Percentiles rank a stretch among this genome's conserved stretches.
Evolutionary conservation across 2,329 filamentous ascomycete genomes (phyloP).

Genomic region (Aspergillus brunneoviolaceus): DNA sequence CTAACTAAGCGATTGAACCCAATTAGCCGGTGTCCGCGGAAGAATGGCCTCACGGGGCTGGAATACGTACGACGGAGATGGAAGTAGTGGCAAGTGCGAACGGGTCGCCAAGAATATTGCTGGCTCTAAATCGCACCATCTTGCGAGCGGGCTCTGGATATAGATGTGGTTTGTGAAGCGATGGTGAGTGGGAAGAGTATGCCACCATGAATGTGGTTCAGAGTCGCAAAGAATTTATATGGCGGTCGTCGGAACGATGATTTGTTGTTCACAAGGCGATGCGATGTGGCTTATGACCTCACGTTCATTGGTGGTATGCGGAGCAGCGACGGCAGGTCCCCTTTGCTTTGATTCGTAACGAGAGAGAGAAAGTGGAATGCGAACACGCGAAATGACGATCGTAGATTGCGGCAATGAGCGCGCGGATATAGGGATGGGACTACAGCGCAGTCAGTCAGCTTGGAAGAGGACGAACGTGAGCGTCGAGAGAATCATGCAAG

Average conservation of each 20-base stretch:
- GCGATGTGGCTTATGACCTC: not conserved
- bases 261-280: constrained; percentile 9
- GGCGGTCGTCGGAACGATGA: not conserved
- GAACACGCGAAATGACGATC: not conserved
- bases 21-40: constrained; percentile 1
- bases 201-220: constrained; percentile 25
- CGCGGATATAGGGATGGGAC: not conserved
- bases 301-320: not conserved
- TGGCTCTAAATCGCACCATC: constrained; percentile 66
- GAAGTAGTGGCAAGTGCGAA: constrained; percentile 94
- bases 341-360: not conserved
- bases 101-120: constrained; percentile 92
- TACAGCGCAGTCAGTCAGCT: constrained; percentile 1
- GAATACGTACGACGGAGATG: constrained; percentile 74
- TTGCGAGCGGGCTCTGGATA: constrained; percentile 21
- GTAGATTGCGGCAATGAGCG: constrained; percentile 2
- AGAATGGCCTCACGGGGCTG: not conserved
- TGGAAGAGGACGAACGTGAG: not conserved
- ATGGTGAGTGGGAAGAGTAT: constrained; percentile 22
- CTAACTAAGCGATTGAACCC: constrained; percentile 61
- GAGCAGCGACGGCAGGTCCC: not conserved
- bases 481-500: constrained; percentile 13
- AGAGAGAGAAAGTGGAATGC: not conserved
- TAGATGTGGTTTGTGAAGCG: constrained; percentile 22
- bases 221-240: constrained; percentile 10